Base-by-base conservation (phyloP, 2,329 filamentous ascomycete species). In the Aotearoamyces nothofagi region DNA sequence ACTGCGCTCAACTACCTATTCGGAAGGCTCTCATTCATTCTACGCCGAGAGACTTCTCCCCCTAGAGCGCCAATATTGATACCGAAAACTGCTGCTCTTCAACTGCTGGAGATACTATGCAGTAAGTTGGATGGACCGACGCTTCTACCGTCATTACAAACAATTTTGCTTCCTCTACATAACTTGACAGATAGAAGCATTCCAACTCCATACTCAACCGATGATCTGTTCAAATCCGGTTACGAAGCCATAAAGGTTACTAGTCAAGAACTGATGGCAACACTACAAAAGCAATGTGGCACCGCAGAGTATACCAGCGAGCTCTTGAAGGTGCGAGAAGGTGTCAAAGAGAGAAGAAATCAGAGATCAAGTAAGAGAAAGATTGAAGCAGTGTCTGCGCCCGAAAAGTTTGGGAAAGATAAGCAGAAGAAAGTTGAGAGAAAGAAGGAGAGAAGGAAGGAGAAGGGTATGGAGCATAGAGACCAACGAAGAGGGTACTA, bases 401-500 rank as follows among this genome's bases (percentile, higher is more conserved):
- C 90, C 2, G 87, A 90, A 56, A 77, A 65, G 48, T 73, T 74
- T 43, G 81, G 75, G 15, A 62, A 66, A 46, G 74, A 78, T 42
- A 94, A 94, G 71, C 73, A 69, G 50, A 80, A 77, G 60, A 84
- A 78, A 60, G 66, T 79, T 37, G 82, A 90, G 49, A 73, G 76
- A 60, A 90, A 90, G 62, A 84, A 76, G 57, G 77, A 78, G 43
- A 72, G 75, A 53, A 73, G 76, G 51, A 92, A 83, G 65, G 78
- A 78, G 52, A 81, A 70, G 52, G 77, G 78, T 0, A 57, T 63
- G 40, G 77, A 83, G 56, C 72, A 79, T 47, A 73, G 78, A 52
- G 70, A 71, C 28, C 62, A 64, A 54, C 70, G 84, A 51, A 27
- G 32, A 17, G 32, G 32, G 7, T 32, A 28, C 23, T 34, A 28